These are phyloP conservation scores for Saccharomycopsis hybrid DNA, from an alignment of 1,139 yeast genomes.

Conservation along the genomic window DNA sequence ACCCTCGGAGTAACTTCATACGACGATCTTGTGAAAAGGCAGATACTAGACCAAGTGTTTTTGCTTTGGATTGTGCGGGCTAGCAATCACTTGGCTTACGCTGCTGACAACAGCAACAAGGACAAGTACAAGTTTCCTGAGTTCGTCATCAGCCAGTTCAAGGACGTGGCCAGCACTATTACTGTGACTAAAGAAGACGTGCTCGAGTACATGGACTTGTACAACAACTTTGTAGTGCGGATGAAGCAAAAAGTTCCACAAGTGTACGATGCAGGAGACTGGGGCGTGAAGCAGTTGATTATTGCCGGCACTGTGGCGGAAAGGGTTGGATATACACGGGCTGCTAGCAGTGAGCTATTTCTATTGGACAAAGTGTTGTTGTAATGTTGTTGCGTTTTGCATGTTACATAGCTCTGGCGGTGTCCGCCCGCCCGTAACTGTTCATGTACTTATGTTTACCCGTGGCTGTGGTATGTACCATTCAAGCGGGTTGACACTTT, in stretches of 20 bases:
- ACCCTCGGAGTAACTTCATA: slow-evolving; percentile 51
- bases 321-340: slow-evolving; percentile 50
- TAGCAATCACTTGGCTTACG: slow-evolving; percentile 32
- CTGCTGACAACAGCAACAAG: slow-evolving; percentile 31
- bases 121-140: slow-evolving; percentile 36
- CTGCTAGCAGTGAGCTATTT: slow-evolving; percentile 54
- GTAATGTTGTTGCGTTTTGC: too few species aligned
- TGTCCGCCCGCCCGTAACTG: too few species aligned
- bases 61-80: slow-evolving; percentile 58
- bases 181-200: slow-evolving; percentile 46
- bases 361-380: slow-evolving; percentile 44
- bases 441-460: too few species aligned
- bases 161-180: slow-evolving; percentile 34
- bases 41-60: slow-evolving; percentile 54
- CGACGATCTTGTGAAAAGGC: slow-evolving; percentile 42
- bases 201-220: slow-evolving; percentile 46
- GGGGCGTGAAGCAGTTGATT: slow-evolving; percentile 57
- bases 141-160: slow-evolving; percentile 45
- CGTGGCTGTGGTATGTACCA: too few species aligned
- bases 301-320: slow-evolving; percentile 57
- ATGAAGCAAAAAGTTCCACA: slow-evolving; percentile 53
- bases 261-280: slow-evolving; percentile 48
- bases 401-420: too few species aligned
- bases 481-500: too few species aligned
- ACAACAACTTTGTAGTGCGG: slow-evolving; percentile 50